Conservation (phyloP, 1,139 yeast species). For the Taphrina populina region DNA sequence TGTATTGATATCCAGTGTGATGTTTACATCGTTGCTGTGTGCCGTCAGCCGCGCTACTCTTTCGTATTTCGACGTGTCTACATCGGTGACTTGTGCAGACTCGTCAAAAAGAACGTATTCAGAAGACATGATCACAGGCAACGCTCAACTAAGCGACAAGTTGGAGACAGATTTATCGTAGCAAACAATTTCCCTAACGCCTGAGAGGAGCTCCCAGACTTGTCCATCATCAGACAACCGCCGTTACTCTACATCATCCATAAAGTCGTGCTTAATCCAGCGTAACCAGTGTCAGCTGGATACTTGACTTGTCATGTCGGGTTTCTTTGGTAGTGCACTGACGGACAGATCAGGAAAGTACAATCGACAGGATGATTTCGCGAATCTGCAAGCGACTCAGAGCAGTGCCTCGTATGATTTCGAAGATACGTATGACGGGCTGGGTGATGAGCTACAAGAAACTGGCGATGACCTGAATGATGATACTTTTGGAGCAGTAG, state of each 20-base stretch:
- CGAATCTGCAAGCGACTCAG: conserved; percentile 2
- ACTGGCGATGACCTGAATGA: conserved; percentile 80
- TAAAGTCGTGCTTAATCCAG: no score
- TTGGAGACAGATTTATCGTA: no score
- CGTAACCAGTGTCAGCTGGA: no score
- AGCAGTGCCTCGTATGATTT: conserved; percentile 54
- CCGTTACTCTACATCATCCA: no score
- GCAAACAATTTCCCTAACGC: no score
- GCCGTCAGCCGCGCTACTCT: conserved; percentile 89
- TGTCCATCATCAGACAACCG: no score
- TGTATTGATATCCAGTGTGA: conserved; percentile 86
- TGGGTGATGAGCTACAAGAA: conserved; percentile 66
- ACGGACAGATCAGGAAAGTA: conserved; percentile 29
- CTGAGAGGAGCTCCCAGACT: no score
- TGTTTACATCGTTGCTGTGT: conserved; percentile 73
- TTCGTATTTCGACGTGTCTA: conserved; percentile 88
- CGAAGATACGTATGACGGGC: conserved; percentile 80
- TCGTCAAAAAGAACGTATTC: conserved; percentile 80
- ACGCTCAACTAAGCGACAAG: no score
- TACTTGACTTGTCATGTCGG: conserved; percentile 19
- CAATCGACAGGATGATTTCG: conserved; percentile 28
- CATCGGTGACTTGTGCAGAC: conserved; percentile 79
- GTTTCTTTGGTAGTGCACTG: conserved; percentile 28
- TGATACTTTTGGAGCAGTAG: conserved; percentile 75
- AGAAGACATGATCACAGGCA: conserved; percentile 33